Evolutionary conservation across 306 rosid species (phyloP), one percentile per base, ranked within the genome.

Genomic region (Castanea crenata): DNA sequence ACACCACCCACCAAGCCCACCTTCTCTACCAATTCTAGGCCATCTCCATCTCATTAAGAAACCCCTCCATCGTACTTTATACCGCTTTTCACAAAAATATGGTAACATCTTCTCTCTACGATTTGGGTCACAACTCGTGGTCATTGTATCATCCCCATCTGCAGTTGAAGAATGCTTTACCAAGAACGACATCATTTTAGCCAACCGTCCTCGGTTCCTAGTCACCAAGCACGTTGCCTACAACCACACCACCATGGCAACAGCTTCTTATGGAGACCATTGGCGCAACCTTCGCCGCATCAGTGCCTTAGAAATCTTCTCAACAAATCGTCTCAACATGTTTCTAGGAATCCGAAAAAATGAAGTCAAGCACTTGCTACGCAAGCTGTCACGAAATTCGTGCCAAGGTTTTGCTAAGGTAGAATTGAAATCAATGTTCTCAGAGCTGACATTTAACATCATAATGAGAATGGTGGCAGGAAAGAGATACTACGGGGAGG

Each of bases 281-380:
- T 93, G 97, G 97, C 92, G 92, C 19, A 93, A 89, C 86, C 58
- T 89, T 1, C 96, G 96, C 13, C 94, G 94, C n/a, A 88, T 93
- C 0, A 76, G 90, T 41, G 20, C 92, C 3, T 20, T 83, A 0
- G 94, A 93, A 74, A 87, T 93, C 52, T 87, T 89, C 79, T 92
- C 95, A 16, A 12, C 83, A 5, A 54, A 21, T 6, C 79, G 82
- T 0, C 64, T 83, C 35, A 86, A 80, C 69, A 9, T 27, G 23
- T 89, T 89, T 52, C 4, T 4, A 0, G 78, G 44, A 15, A 25
- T 85, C 29, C 85, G 92, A 29, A 81, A 15, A 8, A 89, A 89
- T 8, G 94, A 93, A 76, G 84, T 77, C 32, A 12, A 69, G 19
- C 82, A 79, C 13, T 12, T 93, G 11, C 49, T 89, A 3, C 71